phyloP scores from a whole-genome alignment of 371 early-diverging fungal genomes.

The Vairimorpha apis region DNA sequence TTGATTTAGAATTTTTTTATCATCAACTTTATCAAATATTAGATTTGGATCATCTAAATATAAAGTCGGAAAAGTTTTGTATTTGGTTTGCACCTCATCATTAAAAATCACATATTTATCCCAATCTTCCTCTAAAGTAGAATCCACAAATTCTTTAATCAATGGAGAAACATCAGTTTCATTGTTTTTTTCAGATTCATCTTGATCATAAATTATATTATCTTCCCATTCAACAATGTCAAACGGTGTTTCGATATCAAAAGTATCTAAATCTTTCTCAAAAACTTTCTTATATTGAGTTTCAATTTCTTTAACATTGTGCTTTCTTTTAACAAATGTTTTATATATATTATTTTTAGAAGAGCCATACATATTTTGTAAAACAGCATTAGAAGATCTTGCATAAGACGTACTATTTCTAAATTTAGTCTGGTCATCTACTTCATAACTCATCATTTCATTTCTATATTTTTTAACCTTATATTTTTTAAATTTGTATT shows the following conservation, averaged over 20 bases:
- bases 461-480: constrained; percentile 41
- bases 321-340: constrained; percentile 46
- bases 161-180: neutral
- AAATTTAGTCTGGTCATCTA: constrained; percentile 60
- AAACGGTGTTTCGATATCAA: constrained; percentile 45
- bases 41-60: constrained; percentile 63
- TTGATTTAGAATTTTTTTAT: constrained; percentile 46
- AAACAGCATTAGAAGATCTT: constrained; percentile 28
- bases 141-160: constrained; percentile 53
- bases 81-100: constrained; percentile 29
- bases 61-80: constrained; percentile 48
- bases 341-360: constrained; percentile 28
- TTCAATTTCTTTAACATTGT: constrained; percentile 49
- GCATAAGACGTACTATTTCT: constrained; percentile 43
- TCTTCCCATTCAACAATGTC: constrained; percentile 63
- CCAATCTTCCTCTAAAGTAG: constrained; percentile 60
- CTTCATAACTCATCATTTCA: constrained; percentile 56
- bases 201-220: constrained; percentile 38
- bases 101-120: constrained; percentile 61
- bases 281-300: constrained; percentile 24
- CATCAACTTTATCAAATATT: constrained; percentile 62
- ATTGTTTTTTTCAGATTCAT: neutral
- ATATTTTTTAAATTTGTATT: constrained; percentile 61
- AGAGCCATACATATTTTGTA: constrained; percentile 43
- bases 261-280: constrained; percentile 15